A percentile compares a stretch with the other conserved stretches of the same genome.
These are phyloP conservation scores for Fusarium nodosum DNA, from an alignment of 2,329 filamentous ascomycete species.

Conservation along the genomic window DNA sequence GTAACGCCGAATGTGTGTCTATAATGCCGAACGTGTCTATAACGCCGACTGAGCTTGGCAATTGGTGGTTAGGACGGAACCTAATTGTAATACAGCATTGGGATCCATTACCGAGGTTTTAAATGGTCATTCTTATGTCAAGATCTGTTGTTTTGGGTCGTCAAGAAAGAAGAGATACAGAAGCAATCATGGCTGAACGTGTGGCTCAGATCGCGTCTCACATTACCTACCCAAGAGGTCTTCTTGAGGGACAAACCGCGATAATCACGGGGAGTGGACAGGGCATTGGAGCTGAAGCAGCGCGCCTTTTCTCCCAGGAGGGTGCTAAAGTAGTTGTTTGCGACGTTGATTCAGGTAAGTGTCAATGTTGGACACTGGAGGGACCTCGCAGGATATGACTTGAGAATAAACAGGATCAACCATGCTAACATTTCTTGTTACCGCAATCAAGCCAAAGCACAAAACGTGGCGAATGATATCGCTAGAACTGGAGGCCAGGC, in stretches of 20 bases:
- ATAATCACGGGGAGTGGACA: slow-evolving; percentile 5
- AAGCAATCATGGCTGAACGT: slow-evolving; percentile 3
- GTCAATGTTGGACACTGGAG: not conserved
- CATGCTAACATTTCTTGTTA: not conserved
- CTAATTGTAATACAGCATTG: accelerated
- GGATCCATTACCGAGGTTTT: not conserved
- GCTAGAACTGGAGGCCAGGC: not conserved
- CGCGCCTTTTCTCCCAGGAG: not conserved
- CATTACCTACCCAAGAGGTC: not conserved
- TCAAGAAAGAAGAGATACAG: not conserved
- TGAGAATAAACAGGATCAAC: not conserved
- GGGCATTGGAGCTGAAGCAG: slow-evolving; percentile 3
- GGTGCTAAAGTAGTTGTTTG: slow-evolving; percentile 2
- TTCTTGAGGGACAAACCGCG: slow-evolving; percentile 3
- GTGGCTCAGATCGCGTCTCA: slow-evolving; percentile 9
- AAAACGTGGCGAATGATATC: not conserved
- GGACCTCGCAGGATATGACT: not conserved
- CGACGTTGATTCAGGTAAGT: slow-evolving; percentile 3
- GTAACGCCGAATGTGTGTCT: not conserved
- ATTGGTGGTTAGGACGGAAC: not conserved
- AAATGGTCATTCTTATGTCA: not conserved
- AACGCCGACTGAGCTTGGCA: not conserved
- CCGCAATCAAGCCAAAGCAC: not conserved
- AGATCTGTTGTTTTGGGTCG: accelerated
- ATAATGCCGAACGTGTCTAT: not conserved